These are phyloP conservation scores for Grigorovia humatica DNA, from an alignment of 805 yeast genomes.

Conservation along the genomic window DNA sequence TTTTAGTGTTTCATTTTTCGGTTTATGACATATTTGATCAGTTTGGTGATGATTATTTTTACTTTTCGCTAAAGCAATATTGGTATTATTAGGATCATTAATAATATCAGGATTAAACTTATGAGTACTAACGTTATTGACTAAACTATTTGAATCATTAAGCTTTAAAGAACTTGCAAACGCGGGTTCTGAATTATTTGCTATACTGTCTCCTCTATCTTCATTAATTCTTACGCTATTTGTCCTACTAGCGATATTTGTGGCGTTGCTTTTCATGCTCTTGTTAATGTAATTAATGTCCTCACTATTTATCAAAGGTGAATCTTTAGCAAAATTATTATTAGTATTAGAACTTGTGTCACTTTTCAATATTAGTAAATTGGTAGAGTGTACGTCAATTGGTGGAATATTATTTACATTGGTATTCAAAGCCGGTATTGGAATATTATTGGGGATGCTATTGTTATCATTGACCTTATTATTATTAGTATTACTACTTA, in stretches of 20 bases:
- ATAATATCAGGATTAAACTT: no score
- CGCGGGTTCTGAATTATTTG: conserved; percentile 1
- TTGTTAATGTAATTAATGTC: no score
- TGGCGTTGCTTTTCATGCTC: not conserved
- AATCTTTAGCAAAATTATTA: not conserved
- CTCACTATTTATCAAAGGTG: not conserved
- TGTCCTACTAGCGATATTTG: not conserved
- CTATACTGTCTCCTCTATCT: not conserved
- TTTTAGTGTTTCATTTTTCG: not conserved
- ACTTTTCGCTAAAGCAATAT: not conserved
- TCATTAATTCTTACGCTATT: not conserved
- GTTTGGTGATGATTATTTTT: not conserved
- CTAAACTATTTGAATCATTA: not conserved
- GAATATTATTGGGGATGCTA: not conserved
- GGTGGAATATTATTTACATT: not conserved
- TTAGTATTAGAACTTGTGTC: not conserved
- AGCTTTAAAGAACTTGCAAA: not conserved
- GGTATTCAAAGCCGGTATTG: not conserved
- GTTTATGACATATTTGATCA: not conserved
- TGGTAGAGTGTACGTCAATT: not conserved
- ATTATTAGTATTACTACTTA: conserved; percentile 8
- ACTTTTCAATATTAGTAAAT: not conserved
- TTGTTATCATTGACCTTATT: no score
- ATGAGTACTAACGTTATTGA: no score
- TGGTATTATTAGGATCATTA: not conserved